phyloP scores from a whole-genome alignment of 495 filamentous ascomycete species.

The Aspergillus baeticus region DNA sequence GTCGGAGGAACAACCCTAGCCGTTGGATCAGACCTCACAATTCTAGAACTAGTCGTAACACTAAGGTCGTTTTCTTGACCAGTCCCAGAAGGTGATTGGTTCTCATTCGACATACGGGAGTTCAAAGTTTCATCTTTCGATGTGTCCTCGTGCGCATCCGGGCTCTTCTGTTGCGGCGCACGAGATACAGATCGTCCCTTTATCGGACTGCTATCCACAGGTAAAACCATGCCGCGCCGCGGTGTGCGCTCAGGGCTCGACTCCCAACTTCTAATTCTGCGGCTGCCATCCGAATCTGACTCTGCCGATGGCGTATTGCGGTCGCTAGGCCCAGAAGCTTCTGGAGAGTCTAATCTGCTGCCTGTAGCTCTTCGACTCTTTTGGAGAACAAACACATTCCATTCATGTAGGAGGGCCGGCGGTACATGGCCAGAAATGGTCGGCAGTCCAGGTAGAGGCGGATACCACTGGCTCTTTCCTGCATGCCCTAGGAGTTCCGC shows the following conservation, averaged over 20 bases:
- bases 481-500: conserved; percentile 49
- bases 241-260: neutral
- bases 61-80: too few relatives aligned
- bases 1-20: neutral
- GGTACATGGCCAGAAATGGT: conserved; percentile 36
- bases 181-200: neutral
- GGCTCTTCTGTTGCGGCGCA: neutral
- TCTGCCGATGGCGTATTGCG: neutral
- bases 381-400: conserved; percentile 40
- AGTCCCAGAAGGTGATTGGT: too few relatives aligned
- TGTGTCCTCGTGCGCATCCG: neutral
- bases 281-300: conserved; percentile 16
- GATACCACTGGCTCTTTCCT: conserved; percentile 46
- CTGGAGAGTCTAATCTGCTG: neutral
- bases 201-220: conserved; percentile 30
- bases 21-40: neutral
- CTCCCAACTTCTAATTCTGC: conserved; percentile 15
- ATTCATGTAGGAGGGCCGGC: conserved; percentile 28
- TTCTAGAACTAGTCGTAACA: neutral
- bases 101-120: neutral
- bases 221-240: conserved; percentile 5
- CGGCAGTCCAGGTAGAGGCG: conserved; percentile 26
- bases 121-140: neutral
- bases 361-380: conserved; percentile 7
- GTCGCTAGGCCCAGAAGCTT: neutral